Evolutionary conservation across 192 early-diverging fungal genomes (phyloP).

Genomic region (Rhizophagus sp.): DNA sequence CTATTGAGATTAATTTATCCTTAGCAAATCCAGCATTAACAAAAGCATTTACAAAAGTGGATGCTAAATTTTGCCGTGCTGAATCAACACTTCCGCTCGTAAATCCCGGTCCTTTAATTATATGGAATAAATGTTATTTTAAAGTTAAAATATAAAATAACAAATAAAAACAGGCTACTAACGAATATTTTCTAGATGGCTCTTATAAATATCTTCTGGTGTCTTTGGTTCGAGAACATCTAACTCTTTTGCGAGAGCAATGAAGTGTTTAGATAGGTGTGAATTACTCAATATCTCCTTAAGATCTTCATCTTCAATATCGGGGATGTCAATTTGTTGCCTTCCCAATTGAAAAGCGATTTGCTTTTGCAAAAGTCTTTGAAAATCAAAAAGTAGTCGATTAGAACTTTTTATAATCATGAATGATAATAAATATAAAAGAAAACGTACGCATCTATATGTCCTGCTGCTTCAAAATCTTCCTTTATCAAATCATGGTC

Average conservation of each 20-base stretch:
- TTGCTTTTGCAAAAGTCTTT: constrained; percentile 86
- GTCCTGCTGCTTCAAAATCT: constrained; percentile 79
- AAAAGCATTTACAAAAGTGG: constrained; percentile 99
- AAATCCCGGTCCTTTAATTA: constrained; percentile 57
- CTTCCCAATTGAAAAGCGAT: constrained; percentile 92
- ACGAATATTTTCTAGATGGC: constrained; percentile 89
- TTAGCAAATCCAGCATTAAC: constrained; percentile 96
- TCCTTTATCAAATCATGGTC: constrained; percentile 79
- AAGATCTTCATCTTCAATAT: constrained; percentile 81
- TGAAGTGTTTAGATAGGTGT: constrained; percentile 83
- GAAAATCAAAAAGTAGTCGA: constrained; percentile 8
- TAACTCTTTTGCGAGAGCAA: constrained; percentile 86
- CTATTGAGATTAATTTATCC: constrained; percentile 88
- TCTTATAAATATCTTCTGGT: constrained; percentile 99
- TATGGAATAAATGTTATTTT: no score
- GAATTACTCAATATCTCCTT: constrained; percentile 90
- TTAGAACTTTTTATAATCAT: background rate
- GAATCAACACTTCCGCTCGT: constrained; percentile 80
- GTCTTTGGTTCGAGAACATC: constrained; percentile 94
- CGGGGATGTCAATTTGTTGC: constrained; percentile 77
- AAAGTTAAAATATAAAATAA: background rate
- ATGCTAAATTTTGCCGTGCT: constrained; percentile 93
- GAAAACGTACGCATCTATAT: constrained; percentile 61
- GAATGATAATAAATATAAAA: background rate
- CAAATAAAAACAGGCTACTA: constrained; percentile 33